phyloP scores from a whole-genome alignment of 306 rosid genomes.

The Prunus davidiana region DNA sequence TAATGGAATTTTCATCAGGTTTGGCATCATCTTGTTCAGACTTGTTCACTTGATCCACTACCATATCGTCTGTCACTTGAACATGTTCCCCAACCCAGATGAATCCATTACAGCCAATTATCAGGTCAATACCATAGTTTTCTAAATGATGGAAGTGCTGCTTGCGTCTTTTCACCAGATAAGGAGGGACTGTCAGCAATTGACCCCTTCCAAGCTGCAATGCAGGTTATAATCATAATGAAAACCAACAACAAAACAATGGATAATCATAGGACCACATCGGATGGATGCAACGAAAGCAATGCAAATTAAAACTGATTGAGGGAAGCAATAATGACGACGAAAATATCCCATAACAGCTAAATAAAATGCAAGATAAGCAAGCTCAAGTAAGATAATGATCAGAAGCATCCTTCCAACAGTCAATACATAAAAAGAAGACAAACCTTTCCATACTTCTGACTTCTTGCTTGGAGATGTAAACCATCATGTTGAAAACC shows the following conservation, averaged over 20 bases:
- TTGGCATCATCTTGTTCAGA: conserved; percentile 36
- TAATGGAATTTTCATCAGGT: conserved; percentile 6
- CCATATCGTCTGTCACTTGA: conserved; percentile 52
- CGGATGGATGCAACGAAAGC: not conserved
- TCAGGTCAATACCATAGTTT: conserved; percentile 65
- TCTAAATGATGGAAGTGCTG: conserved; percentile 87
- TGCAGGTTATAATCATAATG: not conserved
- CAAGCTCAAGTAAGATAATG: not conserved
- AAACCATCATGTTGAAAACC: conserved; percentile 84
- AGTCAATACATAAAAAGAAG: not conserved
- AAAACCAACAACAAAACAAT: not conserved
- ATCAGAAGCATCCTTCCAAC: not conserved
- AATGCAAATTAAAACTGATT: not conserved
- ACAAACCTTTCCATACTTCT: conserved; percentile 87
- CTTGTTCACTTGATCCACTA: conserved; percentile 54
- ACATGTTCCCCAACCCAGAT: conserved; percentile 88
- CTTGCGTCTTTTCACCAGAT: conserved; percentile 82
- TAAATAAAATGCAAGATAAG: not conserved
- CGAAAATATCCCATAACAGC: not conserved
- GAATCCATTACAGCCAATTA: conserved; percentile 86
- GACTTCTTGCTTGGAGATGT: conserved; percentile 97
- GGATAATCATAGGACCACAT: not conserved
- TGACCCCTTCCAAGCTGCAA: conserved; percentile 85
- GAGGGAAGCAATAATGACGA: not conserved
- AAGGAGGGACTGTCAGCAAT: conserved; percentile 64